Base-by-base conservation (phyloP, 768 basidiomycete genomes). In the Kwoniella sp. region DNA sequence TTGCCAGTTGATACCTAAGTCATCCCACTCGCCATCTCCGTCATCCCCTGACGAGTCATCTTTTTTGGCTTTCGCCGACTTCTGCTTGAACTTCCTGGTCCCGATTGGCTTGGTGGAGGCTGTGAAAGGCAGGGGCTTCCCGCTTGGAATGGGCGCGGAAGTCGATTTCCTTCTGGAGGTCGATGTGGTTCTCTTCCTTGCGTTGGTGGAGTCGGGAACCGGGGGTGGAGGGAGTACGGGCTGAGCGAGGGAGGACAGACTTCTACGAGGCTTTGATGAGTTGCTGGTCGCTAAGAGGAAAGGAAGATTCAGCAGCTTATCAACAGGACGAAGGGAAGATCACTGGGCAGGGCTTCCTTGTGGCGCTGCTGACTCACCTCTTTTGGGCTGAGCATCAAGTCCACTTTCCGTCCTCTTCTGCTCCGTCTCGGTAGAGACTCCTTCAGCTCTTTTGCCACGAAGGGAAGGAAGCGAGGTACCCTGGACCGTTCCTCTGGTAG, bases 21-120 rank as follows among this genome's bases (percentile, higher is more conserved):
- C 53, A 26, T 63, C 28, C 29, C 34, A 63, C 17, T 30, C 53
- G 2, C 61, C 61, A 28, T 63, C 54, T 30, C 50, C 61, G 2
- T 37, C 38, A 25, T 41, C 53, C 2, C 8, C 22, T 13, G 45
- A 12, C 2, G 3, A 1, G 7, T 23, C 29, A 29, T n/a, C 38
- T 17, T 26, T 29, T 48, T 23, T 38, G 2, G 8, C 25, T 26
- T 30, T 30, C n/a, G 13, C 58, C 7, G 26, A 17, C 23, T 45
- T 58, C 45, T 22, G 30, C 26, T 34, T 22, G 41, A 45, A 45
- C 41, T 61, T 34, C n/a, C 30, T 51, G n/a, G 48, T 26, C 5
- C 23, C 34, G 4, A 26, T 29, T n/a, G 50, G 58, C 12, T 20
- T 58, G 22, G 38, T 58, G 2, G 58, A 47, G 25, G 25, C 38